Conservation (phyloP, 305 asterid species). For the Solanum chacoense region DNA sequence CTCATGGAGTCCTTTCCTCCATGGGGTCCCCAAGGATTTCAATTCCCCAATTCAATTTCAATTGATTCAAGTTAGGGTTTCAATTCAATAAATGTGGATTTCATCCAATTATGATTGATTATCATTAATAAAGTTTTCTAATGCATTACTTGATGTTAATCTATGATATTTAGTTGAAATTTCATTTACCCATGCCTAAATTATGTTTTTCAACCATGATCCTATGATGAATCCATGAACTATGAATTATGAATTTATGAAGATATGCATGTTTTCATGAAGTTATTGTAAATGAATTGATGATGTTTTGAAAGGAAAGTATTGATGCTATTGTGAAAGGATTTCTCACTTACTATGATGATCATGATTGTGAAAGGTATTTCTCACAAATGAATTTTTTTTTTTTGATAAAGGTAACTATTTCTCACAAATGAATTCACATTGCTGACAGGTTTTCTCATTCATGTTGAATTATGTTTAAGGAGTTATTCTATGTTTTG, state of each 20-base stretch:
- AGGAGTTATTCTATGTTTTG: background rate
- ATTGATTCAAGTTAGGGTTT: background rate
- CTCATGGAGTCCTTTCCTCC: background rate
- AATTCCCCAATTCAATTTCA: background rate
- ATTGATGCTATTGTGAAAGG: background rate
- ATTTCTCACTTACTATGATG: background rate
- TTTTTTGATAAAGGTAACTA: too few relatives aligned
- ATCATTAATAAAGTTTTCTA: background rate
- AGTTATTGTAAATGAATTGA: background rate
- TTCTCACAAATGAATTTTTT: background rate
- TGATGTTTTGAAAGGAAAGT: background rate
- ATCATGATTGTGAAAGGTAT: background rate
- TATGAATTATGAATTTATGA: background rate
- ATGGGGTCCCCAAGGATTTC: background rate
- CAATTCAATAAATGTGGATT: background rate
- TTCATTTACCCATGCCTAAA: background rate
- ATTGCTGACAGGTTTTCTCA: background rate
- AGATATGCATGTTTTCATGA: background rate
- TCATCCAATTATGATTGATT: background rate
- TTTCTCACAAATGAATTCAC: background rate
- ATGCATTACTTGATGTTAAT: background rate
- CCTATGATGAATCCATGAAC: background rate
- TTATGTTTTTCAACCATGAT: background rate
- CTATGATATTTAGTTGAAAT: background rate
- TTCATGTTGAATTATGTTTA: background rate